Evolutionary conservation across 169 alveolate genomes (phyloP).

Genomic region (Plasmodium fragile): DNA sequence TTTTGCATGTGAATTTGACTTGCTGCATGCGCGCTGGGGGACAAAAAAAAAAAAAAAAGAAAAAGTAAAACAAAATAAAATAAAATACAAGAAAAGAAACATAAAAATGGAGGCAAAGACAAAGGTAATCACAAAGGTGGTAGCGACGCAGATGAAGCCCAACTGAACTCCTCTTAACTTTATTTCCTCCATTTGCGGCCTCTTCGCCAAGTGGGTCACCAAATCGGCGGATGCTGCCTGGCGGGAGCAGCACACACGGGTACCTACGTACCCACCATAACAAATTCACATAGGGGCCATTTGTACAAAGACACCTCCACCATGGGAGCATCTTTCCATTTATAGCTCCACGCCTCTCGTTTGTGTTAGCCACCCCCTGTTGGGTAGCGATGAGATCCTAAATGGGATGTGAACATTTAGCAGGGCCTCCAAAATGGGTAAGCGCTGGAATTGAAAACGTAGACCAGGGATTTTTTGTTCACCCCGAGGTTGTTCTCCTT

Average conservation of each 20-base stretch:
- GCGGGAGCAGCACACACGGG: not conserved
- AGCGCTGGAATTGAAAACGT: not conserved
- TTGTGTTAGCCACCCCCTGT: not conserved
- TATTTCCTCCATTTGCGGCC: not conserved
- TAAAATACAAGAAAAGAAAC: not conserved
- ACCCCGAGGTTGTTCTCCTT: not conserved
- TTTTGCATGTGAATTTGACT: not conserved
- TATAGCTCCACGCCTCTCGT: not conserved
- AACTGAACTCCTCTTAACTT: not conserved
- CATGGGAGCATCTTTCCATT: not conserved
- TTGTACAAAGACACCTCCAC: not conserved
- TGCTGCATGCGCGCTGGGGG: conserved; percentile 4
- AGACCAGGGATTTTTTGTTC: not conserved
- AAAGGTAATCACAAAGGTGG: not conserved
- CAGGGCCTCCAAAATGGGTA: not conserved
- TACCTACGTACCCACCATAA: not conserved
- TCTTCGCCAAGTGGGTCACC: not conserved
- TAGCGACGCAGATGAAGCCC: not conserved
- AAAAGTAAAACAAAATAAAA: not conserved
- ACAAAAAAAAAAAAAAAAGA: not conserved
- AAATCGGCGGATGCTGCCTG: not conserved
- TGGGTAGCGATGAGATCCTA: not conserved
- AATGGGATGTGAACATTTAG: not conserved
- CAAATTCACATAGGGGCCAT: not conserved
- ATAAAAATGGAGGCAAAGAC: not conserved